These are phyloP conservation scores for Alternaria panax DNA, from an alignment of 2,329 filamentous ascomycete genomes.

Conservation along the genomic window DNA sequence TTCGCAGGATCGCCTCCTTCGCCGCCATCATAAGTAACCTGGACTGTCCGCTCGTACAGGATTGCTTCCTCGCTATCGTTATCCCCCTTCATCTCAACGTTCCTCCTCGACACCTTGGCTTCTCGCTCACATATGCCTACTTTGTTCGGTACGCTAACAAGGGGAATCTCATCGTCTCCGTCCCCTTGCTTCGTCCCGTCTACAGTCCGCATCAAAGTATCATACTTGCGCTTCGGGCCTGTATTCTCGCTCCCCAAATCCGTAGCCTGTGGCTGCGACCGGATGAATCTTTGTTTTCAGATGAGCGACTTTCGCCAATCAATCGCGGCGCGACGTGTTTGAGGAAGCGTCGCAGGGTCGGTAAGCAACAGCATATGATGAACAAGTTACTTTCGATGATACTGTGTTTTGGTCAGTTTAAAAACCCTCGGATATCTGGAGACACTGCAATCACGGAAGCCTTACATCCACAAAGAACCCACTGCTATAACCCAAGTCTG, in stretches of 20 bases:
- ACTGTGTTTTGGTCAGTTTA: constrained; percentile 24
- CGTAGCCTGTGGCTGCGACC: constrained; percentile 12
- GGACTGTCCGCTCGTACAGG: constrained; percentile 26
- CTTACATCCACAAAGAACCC: constrained; percentile 24
- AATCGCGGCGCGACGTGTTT: constrained; percentile 45
- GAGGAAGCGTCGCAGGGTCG: constrained; percentile 53
- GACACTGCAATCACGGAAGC: background rate
- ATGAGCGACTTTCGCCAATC: constrained; percentile 18
- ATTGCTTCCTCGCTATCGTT: constrained; percentile 30
- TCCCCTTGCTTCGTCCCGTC: constrained; percentile 6
- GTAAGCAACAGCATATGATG: constrained; percentile 53
- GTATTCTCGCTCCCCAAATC: constrained; percentile 18
- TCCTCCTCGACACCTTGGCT: constrained; percentile 2
- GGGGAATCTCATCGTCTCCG: constrained; percentile 15
- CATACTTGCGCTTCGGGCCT: constrained; percentile 19
- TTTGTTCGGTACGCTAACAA: background rate
- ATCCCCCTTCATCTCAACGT: constrained; percentile 9
- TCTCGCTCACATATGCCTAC: background rate
- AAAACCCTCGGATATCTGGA: background rate
- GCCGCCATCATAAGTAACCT: constrained; percentile 23
- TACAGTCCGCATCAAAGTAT: constrained; percentile 27
- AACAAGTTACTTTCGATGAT: constrained; percentile 53
- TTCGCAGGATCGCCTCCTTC: constrained; percentile 1
- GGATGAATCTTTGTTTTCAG: constrained; percentile 10
- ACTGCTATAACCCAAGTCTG: constrained; percentile 25